These are phyloP conservation scores for Allium cepa DNA, from an alignment of 106 monocot species.

Conservation along the genomic window DNA sequence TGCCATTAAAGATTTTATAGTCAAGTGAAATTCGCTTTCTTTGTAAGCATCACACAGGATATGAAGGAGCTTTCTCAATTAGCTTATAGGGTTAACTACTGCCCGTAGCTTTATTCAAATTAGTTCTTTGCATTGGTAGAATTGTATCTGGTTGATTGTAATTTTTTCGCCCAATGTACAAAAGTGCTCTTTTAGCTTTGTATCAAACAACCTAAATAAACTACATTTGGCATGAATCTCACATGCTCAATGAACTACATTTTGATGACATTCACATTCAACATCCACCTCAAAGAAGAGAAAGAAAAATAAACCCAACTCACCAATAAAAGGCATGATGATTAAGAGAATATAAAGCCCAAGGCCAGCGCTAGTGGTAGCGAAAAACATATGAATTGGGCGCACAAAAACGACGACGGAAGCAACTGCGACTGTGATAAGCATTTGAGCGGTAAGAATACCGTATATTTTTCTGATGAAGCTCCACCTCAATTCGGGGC, in stretches of 20 bases:
- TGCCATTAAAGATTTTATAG: neutral
- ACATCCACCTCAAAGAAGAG: neutral
- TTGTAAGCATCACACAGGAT: neutral
- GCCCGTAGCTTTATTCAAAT: no score
- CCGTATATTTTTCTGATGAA: constrained; percentile 73
- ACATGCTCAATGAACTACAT: neutral
- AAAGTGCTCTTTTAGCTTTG: no score
- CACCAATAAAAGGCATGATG: constrained; percentile 56
- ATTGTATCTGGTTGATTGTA: no score
- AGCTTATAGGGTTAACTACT: no score
- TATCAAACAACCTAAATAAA: no score
- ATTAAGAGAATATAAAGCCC: constrained; percentile 61
- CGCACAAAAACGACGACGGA: constrained; percentile 50
- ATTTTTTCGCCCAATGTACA: no score
- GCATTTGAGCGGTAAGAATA: constrained; percentile 55
- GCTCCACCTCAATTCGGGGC: constrained; percentile 56
- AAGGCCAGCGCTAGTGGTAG: constrained; percentile 28
- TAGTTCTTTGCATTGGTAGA: no score
- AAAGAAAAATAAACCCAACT: neutral
- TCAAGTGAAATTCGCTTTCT: neutral
- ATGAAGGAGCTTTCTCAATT: neutral
- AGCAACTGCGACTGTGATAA: constrained; percentile 49
- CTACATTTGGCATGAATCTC: no score
- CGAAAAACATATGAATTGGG: constrained; percentile 54
- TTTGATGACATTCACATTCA: neutral